A percentile compares a stretch with the other conserved stretches of the same genome.
These are phyloP conservation scores for Pleurotus sapidus DNA, from an alignment of 768 basidiomycete species.

Conservation along the genomic window DNA sequence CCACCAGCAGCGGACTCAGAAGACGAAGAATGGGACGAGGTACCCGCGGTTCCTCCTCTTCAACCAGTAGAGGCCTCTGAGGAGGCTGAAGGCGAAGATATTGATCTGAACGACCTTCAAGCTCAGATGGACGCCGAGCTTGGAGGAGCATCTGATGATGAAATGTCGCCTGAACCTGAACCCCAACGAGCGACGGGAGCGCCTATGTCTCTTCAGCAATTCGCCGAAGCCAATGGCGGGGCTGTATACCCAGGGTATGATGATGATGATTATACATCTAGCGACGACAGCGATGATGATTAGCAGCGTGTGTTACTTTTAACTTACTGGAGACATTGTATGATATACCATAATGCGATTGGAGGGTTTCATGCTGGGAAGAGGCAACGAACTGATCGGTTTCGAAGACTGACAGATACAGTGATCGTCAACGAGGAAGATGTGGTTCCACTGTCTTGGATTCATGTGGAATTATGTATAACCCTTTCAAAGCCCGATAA, in stretches of 20 bases:
- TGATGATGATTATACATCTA: constrained; percentile 51
- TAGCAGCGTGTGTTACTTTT: constrained; percentile 13
- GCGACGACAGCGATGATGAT: constrained; percentile 55
- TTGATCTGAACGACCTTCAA: constrained; percentile 37
- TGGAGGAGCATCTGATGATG: constrained; percentile 43
- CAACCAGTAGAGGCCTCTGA: constrained; percentile 24
- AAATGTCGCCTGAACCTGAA: constrained; percentile 35
- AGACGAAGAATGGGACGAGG: constrained; percentile 55
- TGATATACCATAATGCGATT: constrained; percentile 3
- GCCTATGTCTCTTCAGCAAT: constrained; percentile 50
- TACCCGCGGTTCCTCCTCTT: constrained; percentile 22
- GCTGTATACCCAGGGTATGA: constrained; percentile 20
- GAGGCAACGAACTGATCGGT: too few relatives aligned
- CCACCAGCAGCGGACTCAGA: constrained; percentile 19
- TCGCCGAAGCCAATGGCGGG: constrained; percentile 27
- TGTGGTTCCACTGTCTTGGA: not conserved
- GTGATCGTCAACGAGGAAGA: not conserved
- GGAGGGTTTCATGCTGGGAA: not conserved
- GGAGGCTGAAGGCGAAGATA: constrained; percentile 25
- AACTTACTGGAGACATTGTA: not conserved
- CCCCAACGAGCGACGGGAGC: constrained; percentile 17
- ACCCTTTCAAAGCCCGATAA: constrained; percentile 3
- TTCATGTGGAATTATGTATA: not conserved
- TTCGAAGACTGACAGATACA: not conserved
- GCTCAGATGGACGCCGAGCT: constrained; percentile 34